phyloP scores from a whole-genome alignment of 164 flowering plant species.

The Paratinospora sagittata region DNA sequence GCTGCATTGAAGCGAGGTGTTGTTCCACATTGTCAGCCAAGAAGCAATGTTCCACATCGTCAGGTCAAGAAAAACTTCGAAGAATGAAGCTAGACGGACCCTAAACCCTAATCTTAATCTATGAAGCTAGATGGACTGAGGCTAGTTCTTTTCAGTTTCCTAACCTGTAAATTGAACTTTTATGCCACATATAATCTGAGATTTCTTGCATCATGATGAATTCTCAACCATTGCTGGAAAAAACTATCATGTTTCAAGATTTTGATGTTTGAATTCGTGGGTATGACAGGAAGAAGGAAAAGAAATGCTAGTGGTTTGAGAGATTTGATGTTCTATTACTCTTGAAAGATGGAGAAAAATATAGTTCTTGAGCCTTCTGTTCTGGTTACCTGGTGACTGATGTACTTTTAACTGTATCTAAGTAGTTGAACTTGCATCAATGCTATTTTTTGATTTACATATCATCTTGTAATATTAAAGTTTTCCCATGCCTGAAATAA shows the following conservation, averaged over 20 bases:
- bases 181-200: not conserved
- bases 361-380: too few relatives aligned
- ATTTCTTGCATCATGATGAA: too few relatives aligned
- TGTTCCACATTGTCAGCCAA: constrained; percentile 28
- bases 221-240: too few relatives aligned
- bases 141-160: not conserved
- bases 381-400: not conserved
- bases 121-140: too few relatives aligned
- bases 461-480: too few relatives aligned
- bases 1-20: constrained; percentile 51
- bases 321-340: not conserved
- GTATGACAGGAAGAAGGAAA: not conserved
- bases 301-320: not conserved
- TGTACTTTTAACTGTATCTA: not conserved
- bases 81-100: not conserved
- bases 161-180: not conserved
- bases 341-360: not conserved
- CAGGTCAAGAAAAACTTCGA: constrained; percentile 17
- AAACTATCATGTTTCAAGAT: not conserved
- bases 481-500: too few relatives aligned
- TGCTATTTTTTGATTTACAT: too few relatives aligned
- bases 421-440: too few relatives aligned
- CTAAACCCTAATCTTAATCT: too few relatives aligned
- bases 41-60: constrained; percentile 26
- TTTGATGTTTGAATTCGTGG: not conserved